Percentiles rank a stretch among this genome's conserved stretches.
Conservation (phyloP, 1,284 basidiomycete species). For the Caloboletus firmus region DNA sequence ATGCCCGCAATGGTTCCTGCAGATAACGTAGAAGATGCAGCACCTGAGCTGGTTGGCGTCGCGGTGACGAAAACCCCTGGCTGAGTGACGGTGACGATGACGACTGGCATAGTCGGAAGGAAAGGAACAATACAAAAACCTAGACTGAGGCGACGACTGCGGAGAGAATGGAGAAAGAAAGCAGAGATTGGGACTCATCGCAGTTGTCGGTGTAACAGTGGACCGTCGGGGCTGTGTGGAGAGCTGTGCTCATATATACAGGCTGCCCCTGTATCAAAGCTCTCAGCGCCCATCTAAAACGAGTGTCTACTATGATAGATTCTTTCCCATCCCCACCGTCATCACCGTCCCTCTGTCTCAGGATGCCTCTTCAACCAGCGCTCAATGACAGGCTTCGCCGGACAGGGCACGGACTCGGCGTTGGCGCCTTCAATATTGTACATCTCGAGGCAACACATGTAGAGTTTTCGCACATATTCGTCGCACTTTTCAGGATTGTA, state of each 20-base stretch:
- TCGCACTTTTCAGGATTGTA: constrained; percentile 65
- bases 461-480: constrained; percentile 41
- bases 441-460: constrained; percentile 41
- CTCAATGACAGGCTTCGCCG: constrained; percentile 50
- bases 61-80: not conserved
- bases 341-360: constrained; percentile 5
- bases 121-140: not conserved
- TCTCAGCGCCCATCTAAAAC: constrained; percentile 11
- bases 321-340: not conserved
- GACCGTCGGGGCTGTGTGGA: constrained; percentile 19
- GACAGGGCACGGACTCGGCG: constrained; percentile 60
- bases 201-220: not conserved
- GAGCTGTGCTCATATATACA: constrained; percentile 7
- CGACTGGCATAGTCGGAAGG: constrained; percentile 13
- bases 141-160: not conserved
- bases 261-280: not conserved
- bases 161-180: not conserved
- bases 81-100: constrained; percentile 5
- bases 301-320: no score
- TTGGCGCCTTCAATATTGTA: constrained; percentile 43
- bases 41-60: not conserved
- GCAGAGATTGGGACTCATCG: not conserved
- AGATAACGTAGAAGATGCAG: constrained; percentile 9
- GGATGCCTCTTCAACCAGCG: constrained; percentile 52
- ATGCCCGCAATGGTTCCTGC: constrained; percentile 22